These are phyloP conservation scores for Debaryomyces castellii DNA, from an alignment of 805 yeast genomes.

Conservation along the genomic window DNA sequence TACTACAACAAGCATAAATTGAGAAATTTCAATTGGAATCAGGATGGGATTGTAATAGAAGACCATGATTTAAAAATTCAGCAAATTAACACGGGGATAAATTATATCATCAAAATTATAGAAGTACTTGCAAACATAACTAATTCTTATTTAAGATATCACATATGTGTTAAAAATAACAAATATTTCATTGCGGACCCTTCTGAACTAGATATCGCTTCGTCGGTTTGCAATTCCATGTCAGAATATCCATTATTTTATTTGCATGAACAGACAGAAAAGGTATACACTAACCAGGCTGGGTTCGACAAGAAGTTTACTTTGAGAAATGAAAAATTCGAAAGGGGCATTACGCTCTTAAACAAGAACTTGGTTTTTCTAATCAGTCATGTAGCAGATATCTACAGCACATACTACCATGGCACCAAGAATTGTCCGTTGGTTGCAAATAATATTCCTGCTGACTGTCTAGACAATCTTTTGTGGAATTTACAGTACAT, in stretches of 20 bases:
- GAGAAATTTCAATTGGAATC: slow-evolving; percentile 8
- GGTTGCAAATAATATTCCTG: slow-evolving; percentile 24
- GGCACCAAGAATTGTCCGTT: slow-evolving; percentile 4
- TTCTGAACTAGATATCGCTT: slow-evolving; percentile 3
- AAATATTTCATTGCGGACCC: slow-evolving; percentile 24
- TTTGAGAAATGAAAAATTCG: slow-evolving; percentile 26
- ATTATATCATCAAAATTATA: slow-evolving; percentile 30
- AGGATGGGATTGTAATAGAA: slow-evolving; percentile 7
- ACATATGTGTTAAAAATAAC: slow-evolving; percentile 23
- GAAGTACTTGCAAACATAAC: slow-evolving; percentile 23
- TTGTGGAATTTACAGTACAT: slow-evolving; percentile 41
- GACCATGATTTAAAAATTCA: slow-evolving; percentile 14
- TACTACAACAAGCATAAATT: slow-evolving; percentile 19
- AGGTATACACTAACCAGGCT: slow-evolving; percentile 4
- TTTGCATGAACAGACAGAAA: slow-evolving; percentile 19
- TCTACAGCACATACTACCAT: slow-evolving; percentile 5
- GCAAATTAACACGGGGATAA: slow-evolving; percentile 32
- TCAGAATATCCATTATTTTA: slow-evolving; percentile 27
- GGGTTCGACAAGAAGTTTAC: slow-evolving; percentile 1
- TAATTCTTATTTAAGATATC: slow-evolving; percentile 24
- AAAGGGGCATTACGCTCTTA: slow-evolving; percentile 30
- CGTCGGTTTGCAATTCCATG: too few species aligned
- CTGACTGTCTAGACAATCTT: slow-evolving; percentile 39
- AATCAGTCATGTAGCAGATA: slow-evolving; percentile 15
- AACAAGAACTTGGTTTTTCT: slow-evolving; percentile 29